Conservation (phyloP, 2,329 filamentous ascomycete genomes). For the Sporothrix euskadiensis region DNA sequence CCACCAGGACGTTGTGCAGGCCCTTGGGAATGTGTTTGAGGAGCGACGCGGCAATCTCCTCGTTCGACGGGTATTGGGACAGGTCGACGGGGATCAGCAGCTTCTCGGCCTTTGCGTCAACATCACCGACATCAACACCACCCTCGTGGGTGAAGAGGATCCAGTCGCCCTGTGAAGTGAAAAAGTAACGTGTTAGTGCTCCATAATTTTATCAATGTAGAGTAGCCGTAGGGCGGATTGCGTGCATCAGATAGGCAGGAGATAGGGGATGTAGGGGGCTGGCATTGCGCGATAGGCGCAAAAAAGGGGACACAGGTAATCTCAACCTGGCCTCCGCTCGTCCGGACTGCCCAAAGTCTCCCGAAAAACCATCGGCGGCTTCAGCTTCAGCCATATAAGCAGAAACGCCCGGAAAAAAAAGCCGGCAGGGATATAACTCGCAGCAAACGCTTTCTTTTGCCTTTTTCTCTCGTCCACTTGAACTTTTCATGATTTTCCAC, state of each 20-base stretch:
- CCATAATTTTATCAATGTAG: constrained; percentile 22
- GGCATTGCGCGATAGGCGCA: constrained; percentile 27
- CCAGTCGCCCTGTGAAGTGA: constrained; percentile 80
- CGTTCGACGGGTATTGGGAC: constrained; percentile 90
- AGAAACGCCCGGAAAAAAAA: constrained; percentile 12
- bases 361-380: constrained; percentile 12
- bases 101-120: constrained; percentile 98
- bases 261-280: not conserved
- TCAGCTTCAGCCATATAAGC: constrained; percentile 20
- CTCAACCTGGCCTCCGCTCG: constrained; percentile 49
- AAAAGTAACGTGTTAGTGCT: constrained; percentile 22
- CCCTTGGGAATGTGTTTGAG: constrained; percentile 93
- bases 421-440: not conserved
- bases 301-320: constrained; percentile 35
- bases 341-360: constrained; percentile 37
- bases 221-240: not conserved
- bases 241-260: constrained; percentile 20
- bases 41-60: constrained; percentile 80
- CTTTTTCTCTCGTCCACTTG: constrained; percentile 4
- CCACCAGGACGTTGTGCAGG: constrained; percentile 95
- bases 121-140: constrained; percentile 99
- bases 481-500: constrained; percentile 8
- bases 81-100: constrained; percentile 95
- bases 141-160: constrained; percentile 99
- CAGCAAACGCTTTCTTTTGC: not conserved